Conservation (phyloP, 1,284 basidiomycete species). For the Sporisorium scitamineum region DNA sequence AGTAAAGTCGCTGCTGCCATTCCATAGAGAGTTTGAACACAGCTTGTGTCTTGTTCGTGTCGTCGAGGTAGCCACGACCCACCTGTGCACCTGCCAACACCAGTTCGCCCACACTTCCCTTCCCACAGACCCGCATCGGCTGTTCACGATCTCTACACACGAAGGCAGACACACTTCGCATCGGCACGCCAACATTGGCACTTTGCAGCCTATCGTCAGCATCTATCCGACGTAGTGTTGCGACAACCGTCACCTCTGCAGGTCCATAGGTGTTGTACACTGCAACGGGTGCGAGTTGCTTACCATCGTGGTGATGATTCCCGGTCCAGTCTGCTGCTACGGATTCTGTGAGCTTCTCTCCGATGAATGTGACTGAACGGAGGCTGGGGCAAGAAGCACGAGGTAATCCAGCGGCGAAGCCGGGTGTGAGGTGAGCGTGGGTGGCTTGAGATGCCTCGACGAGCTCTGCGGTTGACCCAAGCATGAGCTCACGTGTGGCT, state of each 20-base stretch:
- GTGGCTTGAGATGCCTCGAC: conserved; percentile 14
- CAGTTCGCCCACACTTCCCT: conserved; percentile 59
- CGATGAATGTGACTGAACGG: conserved; percentile 54
- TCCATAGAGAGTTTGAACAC: conserved; percentile 2
- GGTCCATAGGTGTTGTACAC: conserved; percentile 47
- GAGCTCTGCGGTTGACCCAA: conserved; percentile 21
- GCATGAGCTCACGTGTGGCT: conserved; percentile 25
- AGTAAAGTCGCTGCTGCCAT: conserved; percentile 26
- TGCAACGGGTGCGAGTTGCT: not conserved
- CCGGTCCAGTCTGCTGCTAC: conserved; percentile 57
- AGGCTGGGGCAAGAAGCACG: conserved; percentile 41
- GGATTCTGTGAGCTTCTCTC: conserved; percentile 60
- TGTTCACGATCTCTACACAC: conserved; percentile 33
- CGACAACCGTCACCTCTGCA: conserved; percentile 38
- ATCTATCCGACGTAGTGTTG: conserved; percentile 22
- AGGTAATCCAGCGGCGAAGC: conserved; percentile 55
- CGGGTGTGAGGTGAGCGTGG: conserved; percentile 56
- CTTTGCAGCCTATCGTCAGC: conserved; percentile 45
- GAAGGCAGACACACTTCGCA: conserved; percentile 47
- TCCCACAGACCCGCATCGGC: conserved; percentile 25
- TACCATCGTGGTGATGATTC: conserved; percentile 1
- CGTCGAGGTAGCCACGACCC: conserved; percentile 29
- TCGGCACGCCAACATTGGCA: conserved; percentile 57
- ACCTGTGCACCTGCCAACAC: conserved; percentile 35
- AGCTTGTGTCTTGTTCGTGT: conserved; percentile 17